A percentile compares a stretch with the other conserved stretches of the same genome.
phyloP scores from a whole-genome alignment of 2,329 filamentous ascomycete species.

The Blastomyces percursus region DNA sequence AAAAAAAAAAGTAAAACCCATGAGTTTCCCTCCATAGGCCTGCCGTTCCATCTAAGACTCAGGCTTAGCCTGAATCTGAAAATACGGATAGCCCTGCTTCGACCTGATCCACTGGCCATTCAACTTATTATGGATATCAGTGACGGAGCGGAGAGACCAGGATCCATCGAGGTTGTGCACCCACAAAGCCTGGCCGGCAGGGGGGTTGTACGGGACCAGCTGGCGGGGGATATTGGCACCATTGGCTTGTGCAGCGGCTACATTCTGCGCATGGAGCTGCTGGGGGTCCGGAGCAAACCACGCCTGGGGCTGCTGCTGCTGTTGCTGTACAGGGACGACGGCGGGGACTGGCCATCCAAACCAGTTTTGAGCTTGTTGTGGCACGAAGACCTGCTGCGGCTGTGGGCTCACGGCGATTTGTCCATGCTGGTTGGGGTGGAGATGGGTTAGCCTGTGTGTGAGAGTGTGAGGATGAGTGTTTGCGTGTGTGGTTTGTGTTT shows the following conservation, averaged over 20 bases:
- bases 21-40: neutral
- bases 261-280: slow-evolving; percentile 23
- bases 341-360: neutral
- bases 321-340: neutral
- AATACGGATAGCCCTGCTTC: neutral
- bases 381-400: too few species aligned
- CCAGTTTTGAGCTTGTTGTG: neutral
- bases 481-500: neutral
- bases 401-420: neutral
- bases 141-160: slow-evolving; percentile 24
- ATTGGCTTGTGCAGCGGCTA: slow-evolving; percentile 17
- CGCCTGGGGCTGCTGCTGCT: neutral
- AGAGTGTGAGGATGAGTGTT: neutral
- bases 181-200: slow-evolving; percentile 24
- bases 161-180: slow-evolving; percentile 26
- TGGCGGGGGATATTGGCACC: slow-evolving; percentile 18
- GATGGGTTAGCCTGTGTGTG: neutral
- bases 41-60: neutral
- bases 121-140: slow-evolving; percentile 21
- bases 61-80: neutral
- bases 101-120: slow-evolving; percentile 19
- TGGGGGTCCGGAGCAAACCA: slow-evolving; percentile 17
- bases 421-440: neutral
- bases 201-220: slow-evolving; percentile 24
- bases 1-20: neutral